Evolutionary conservation across 108 stramenopile genomes (phyloP).

Genomic region (Fragilaria crotonensis): DNA sequence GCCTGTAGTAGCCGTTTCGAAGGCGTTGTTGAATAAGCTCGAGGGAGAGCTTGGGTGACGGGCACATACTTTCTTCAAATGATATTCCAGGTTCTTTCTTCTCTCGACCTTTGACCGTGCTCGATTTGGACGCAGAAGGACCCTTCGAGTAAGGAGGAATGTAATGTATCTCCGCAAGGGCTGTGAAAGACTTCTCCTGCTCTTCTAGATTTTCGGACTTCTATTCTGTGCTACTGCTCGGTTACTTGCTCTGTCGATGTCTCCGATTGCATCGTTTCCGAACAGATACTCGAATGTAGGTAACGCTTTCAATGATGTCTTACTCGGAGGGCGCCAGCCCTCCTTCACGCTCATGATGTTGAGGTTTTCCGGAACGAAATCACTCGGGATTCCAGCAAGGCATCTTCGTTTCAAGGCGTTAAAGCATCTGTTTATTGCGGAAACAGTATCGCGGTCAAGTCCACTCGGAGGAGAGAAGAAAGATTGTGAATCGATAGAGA

Average conservation of each 20-base stretch:
- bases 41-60: conserved; percentile 30
- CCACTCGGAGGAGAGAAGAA: neutral
- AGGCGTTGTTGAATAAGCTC: conserved; percentile 36
- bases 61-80: neutral
- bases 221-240: neutral
- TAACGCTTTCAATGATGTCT: conserved; percentile 2
- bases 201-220: neutral
- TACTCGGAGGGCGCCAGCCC: conserved; percentile 1
- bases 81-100: neutral
- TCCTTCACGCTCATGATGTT: conserved; percentile 13
- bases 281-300: conserved; percentile 23
- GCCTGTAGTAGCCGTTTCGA: conserved; percentile 33
- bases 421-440: conserved; percentile 20
- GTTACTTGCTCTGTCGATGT: neutral
- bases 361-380: conserved; percentile 11
- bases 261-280: neutral
- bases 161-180: conserved; percentile 9
- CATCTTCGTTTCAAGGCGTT: conserved; percentile 34
- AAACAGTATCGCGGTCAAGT: neutral
- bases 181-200: neutral
- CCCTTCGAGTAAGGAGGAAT: conserved; percentile 19
- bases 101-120: neutral
- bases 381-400: conserved; percentile 16
- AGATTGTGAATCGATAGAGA: neutral
- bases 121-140: neutral